Evolutionary conservation across 306 rosid genomes (phyloP).

Genomic region (Begonia peltatifolia): DNA sequence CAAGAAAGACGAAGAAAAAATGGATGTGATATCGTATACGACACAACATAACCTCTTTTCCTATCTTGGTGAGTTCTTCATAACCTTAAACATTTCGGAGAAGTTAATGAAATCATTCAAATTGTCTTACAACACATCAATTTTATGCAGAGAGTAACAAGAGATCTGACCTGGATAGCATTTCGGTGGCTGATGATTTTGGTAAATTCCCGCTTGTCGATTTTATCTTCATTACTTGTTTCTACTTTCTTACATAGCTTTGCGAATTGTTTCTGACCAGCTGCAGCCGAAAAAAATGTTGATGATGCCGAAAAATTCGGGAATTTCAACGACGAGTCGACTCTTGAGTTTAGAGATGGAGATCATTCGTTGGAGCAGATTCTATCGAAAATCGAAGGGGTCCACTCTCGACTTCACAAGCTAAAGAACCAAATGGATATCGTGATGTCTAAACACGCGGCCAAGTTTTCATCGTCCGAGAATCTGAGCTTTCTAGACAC

Average conservation of each 20-base stretch:
- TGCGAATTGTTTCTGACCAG: conserved; percentile 17
- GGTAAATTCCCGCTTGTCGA: conserved; percentile 31
- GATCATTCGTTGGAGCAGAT: conserved; percentile 51
- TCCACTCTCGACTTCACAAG: conserved; percentile 54
- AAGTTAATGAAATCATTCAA: too few relatives aligned
- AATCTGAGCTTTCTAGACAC: conserved; percentile 61
- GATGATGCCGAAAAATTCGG: conserved; percentile 37
- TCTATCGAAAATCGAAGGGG: conserved; percentile 53
- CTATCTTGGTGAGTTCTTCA: conserved; percentile 32
- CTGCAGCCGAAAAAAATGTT: conserved; percentile 24
- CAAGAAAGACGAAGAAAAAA: conserved; percentile 43
- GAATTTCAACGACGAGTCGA: conserved; percentile 21
- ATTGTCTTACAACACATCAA: too few relatives aligned
- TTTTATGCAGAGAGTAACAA: conserved; percentile 54
- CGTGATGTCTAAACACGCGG: conserved; percentile 45
- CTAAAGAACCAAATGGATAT: conserved; percentile 43
- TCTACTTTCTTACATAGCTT: background rate
- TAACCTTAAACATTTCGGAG: background rate
- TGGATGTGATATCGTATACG: conserved; percentile 33
- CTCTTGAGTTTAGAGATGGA: conserved; percentile 31
- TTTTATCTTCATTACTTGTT: background rate
- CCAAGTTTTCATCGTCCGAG: conserved; percentile 60
- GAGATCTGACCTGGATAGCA: conserved; percentile 52
- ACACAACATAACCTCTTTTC: conserved; percentile 52
- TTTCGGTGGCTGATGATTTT: conserved; percentile 38